phyloP scores from a whole-genome alignment of 345 rosid genomes.

The Eucalyptus erythrocorys region DNA sequence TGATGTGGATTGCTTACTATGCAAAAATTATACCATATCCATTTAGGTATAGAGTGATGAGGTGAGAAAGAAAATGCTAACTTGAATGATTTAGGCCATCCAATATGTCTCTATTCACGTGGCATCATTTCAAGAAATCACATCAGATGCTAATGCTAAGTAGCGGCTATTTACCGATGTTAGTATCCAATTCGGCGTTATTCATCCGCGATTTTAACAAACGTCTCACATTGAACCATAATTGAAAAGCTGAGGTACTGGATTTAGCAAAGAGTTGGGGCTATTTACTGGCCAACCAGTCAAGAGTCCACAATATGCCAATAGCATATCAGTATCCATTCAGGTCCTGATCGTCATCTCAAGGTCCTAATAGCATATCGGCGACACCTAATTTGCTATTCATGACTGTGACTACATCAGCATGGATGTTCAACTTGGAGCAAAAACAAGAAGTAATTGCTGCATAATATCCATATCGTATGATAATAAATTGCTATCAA shows the following conservation, averaged over 20 bases:
- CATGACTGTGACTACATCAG: background rate
- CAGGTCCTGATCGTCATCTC: background rate
- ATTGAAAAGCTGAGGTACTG: background rate
- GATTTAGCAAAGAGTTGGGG: background rate
- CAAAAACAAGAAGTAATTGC: background rate
- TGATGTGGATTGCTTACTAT: background rate
- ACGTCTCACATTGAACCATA: background rate
- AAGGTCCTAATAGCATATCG: background rate
- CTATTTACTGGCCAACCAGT: background rate
- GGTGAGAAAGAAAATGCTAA: background rate
- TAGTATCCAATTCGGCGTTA: background rate
- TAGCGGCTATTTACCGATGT: background rate
- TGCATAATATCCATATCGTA: background rate
- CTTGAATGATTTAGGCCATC: background rate
- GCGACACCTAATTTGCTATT: background rate
- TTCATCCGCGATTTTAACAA: background rate
- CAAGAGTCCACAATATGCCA: background rate
- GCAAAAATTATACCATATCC: background rate
- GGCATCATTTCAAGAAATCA: background rate
- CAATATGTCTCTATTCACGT: background rate
- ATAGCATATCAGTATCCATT: background rate
- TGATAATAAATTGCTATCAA: background rate
- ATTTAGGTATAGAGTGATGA: background rate
- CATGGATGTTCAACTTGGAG: background rate
- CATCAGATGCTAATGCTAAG: background rate